Conservation (phyloP, 768 basidiomycete genomes). For the Boletus patriciae region DNA sequence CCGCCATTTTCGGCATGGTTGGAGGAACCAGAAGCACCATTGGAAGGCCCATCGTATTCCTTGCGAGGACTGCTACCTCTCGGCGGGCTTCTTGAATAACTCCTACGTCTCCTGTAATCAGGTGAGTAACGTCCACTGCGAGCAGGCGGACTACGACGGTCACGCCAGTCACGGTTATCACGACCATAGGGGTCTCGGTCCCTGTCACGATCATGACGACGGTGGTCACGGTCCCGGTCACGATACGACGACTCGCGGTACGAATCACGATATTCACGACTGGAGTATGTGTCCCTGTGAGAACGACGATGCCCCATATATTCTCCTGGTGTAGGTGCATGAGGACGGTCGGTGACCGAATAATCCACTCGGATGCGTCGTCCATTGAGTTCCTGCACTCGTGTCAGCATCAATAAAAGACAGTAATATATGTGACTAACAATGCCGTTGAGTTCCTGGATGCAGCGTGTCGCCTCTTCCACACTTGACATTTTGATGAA, state of each 20-base stretch:
- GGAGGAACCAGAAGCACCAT: slow-evolving; percentile 36
- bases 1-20: slow-evolving; percentile 44
- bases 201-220: slow-evolving; percentile 43
- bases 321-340: slow-evolving; percentile 95
- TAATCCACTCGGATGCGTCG: slow-evolving; percentile 97
- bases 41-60: slow-evolving; percentile 48
- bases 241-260: slow-evolving; percentile 44
- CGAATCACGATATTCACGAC: slow-evolving; percentile 47
- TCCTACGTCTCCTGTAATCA: slow-evolving; percentile 71
- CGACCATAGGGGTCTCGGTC: slow-evolving; percentile 68
- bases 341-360: slow-evolving; percentile 90
- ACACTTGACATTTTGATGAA: slow-evolving; percentile 91
- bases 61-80: slow-evolving; percentile 62
- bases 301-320: slow-evolving; percentile 90
- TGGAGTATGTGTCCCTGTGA: slow-evolving; percentile 45
- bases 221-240: slow-evolving; percentile 47
- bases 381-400: slow-evolving; percentile 81
- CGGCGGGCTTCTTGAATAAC: slow-evolving; percentile 79
- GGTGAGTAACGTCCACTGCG: slow-evolving; percentile 72
- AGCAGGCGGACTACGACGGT: slow-evolving; percentile 74
- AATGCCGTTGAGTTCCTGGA: slow-evolving; percentile 88
- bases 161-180: slow-evolving; percentile 74
- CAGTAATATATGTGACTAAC: slow-evolving; percentile 45
- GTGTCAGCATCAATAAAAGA: slow-evolving; percentile 6
- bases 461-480: slow-evolving; percentile 87